phyloP scores from a whole-genome alignment of 371 early-diverging fungal species.

The Syncephalastrum monosporum region DNA sequence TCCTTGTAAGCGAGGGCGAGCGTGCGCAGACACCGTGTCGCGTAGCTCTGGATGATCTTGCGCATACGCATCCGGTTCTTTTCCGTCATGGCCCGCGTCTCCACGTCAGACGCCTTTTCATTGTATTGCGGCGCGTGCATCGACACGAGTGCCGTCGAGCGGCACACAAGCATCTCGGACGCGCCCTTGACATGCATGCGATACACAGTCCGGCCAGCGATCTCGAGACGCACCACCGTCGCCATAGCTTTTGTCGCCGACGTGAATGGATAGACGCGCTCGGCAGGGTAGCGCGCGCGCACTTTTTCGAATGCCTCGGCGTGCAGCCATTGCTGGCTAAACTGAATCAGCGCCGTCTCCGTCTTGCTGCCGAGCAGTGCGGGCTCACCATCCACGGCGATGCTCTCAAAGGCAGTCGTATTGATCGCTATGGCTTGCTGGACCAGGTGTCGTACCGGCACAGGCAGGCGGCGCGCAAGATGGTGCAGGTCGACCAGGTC shows the following conservation, averaged over 20 bases:
- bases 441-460: constrained; percentile 34
- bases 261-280: constrained; percentile 77
- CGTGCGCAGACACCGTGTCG: constrained; percentile 64
- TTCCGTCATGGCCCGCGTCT: constrained; percentile 49
- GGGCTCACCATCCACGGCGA: constrained; percentile 51
- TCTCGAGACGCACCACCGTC: constrained; percentile 63
- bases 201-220: constrained; percentile 28
- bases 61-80: constrained; percentile 42
- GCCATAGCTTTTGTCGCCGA: constrained; percentile 86
- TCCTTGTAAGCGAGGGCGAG: constrained; percentile 73
- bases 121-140: constrained; percentile 37
- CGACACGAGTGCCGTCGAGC: constrained; percentile 31
- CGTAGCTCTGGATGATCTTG: constrained; percentile 65
- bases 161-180: constrained; percentile 71
- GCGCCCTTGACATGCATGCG: constrained; percentile 85
- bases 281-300: constrained; percentile 49
- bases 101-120: constrained; percentile 30
- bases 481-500: constrained; percentile 38
- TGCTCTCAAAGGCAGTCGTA: constrained; percentile 72
- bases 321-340: constrained; percentile 46
- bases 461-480: constrained; percentile 33
- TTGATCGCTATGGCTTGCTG: constrained; percentile 70
- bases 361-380: constrained; percentile 76
- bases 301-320: constrained; percentile 43
- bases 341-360: constrained; percentile 81